Evolutionary conservation across 176 grass and related monocot genomes (phyloP), one percentile per base, ranked within the genome.

Genomic region (Elaeis guineensis): DNA sequence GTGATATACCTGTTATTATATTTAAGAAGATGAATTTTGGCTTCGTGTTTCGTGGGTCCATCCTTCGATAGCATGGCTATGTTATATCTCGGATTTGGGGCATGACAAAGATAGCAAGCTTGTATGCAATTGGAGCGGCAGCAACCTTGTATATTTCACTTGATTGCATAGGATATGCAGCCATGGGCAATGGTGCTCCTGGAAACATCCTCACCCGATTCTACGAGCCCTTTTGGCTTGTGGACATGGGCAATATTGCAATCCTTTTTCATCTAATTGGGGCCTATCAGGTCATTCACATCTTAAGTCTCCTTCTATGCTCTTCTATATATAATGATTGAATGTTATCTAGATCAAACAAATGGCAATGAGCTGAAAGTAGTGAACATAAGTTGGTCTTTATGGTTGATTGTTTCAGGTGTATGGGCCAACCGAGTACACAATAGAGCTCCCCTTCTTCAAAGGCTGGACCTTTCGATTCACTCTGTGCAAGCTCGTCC

Each of bases 161-260:
- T 4, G 91, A 86, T 5, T 96, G 91, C 66, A 9, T 96, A 6
- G 91, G 91, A 11, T 96, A 96, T 77, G 83, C 91, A n/a, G 91
- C 86, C 0, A 90, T 96, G 22, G 86, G 91, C 72, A 96, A 90
- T 21, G 69, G 59, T 21, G 78, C 80, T 22, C 91, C 91, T 7
- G 91, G 91, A 25, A 96, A 96, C 63, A 19, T 96, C 55, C 80
- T 96, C 14, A 96, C 86, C 4, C 86, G 91, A 61, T 96, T 96
- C 80, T 64, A 74, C n/a, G 86, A 96, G 57, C 91, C 91, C 20
- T 95, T 90, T 77, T 95, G 91, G 91, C 80, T 95, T 4, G 80
- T 90, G 15, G 83, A 95, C 68, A 16, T 96, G 9, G 83, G 74
- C 26, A 96, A 96, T 56, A 8, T 90, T 29, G 91, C 91, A 12